Evolutionary conservation across 2,329 filamentous ascomycete species (phyloP), one percentile per base, ranked within the genome.

Genomic region (Chaetomiaceae sp.): DNA sequence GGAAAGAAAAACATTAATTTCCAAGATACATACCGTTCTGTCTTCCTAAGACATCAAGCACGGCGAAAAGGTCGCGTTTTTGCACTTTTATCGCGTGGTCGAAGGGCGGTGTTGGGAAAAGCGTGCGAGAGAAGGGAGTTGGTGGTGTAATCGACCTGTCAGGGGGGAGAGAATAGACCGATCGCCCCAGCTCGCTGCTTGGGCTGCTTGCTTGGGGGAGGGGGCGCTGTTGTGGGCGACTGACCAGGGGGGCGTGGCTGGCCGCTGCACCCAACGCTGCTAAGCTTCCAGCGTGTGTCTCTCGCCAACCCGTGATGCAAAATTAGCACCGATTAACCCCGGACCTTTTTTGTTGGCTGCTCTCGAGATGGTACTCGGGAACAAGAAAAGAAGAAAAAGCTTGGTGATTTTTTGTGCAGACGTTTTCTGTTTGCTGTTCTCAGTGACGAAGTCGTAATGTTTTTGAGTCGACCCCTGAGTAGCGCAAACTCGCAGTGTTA

Each of bases 11-110:
- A 52, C 52, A 50, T 2, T 35, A 33, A 40, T 12, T 30, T 39
- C 10, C 12, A 2, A 12, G 23, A 20, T 12, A 16, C 50, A 10
- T 61, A 64, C 63, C 54, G 60, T 50, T 55, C 54, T 57, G 49
- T 46, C 55, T 51, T 50, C 55, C 42, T 53, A 58, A 34, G 47
- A 51, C 55, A 57, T 60, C 39, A 53, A 61, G 40, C 44, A 41
- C 37, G 44, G 42, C 42, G 46, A 52, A 53, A 55, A 46, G 25
- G 53, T 55, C 61, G 63, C 61, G 62, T 61, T 62, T 53, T 55
- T 41, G 49, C 42, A 20, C 49, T 43, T 50, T 44, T 51, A 38
- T 60, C 62, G 63, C 62, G 62, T 62, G 53, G 50, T 51, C 6
- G 8, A 17, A 7, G 46, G 53, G 44, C 52, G 53, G 50, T 49